phyloP scores from a whole-genome alignment of 2,329 filamentous ascomycete genomes.

The Thelonectria blattea region DNA sequence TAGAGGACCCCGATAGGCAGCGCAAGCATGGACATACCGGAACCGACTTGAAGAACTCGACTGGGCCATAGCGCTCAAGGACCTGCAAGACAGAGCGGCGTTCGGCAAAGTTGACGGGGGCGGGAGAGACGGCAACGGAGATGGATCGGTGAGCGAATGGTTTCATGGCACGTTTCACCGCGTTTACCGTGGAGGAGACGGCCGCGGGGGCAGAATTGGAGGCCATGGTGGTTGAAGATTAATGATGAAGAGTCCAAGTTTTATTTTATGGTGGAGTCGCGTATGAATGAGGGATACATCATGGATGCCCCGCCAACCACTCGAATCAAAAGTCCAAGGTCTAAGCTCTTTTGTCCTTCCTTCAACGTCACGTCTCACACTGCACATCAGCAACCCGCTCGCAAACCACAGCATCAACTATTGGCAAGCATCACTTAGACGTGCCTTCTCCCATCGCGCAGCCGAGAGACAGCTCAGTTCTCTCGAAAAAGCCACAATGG shows the following conservation, averaged over 20 bases:
- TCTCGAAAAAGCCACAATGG: constrained; percentile 43
- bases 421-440: constrained; percentile 6
- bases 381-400: too few relatives aligned
- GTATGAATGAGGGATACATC: too few relatives aligned
- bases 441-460: constrained; percentile 17
- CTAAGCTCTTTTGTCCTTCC: constrained; percentile 11
- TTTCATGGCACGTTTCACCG: constrained; percentile 7
- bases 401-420: not conserved
- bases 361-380: not conserved
- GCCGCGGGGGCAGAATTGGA: not conserved
- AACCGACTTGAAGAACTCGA: constrained; percentile 57
- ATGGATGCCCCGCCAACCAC: not conserved
- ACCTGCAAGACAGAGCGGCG: constrained; percentile 60
- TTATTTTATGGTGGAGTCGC: too few relatives aligned
- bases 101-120: constrained; percentile 59
- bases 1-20: not conserved
- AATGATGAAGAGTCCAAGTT: too few relatives aligned
- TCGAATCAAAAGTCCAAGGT: not conserved
- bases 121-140: constrained; percentile 57
- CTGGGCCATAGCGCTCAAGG: constrained; percentile 55
- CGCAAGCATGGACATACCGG: constrained; percentile 21
- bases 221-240: constrained; percentile 4
- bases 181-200: constrained; percentile 12
- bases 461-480: constrained; percentile 8
- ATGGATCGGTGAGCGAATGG: constrained; percentile 48